Conservation (phyloP, 192 early-diverging fungal species). For the Backusella tuberculispora region DNA sequence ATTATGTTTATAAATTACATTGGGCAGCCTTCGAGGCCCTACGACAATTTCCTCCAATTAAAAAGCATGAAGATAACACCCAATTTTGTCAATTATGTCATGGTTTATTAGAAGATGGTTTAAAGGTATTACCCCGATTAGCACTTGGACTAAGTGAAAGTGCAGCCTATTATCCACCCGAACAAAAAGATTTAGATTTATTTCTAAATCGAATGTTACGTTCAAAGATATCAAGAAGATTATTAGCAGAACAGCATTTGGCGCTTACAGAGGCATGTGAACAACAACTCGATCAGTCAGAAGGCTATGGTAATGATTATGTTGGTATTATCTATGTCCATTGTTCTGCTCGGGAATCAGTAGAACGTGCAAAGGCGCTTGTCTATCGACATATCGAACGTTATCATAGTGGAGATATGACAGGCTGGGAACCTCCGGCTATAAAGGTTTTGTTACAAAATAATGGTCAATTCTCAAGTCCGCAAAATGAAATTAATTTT, state of each 20-base stretch:
- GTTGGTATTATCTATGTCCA: constrained; percentile 76
- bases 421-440: not conserved
- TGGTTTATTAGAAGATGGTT: constrained; percentile 74
- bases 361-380: constrained; percentile 34
- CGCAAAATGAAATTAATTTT: constrained; percentile 23
- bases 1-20: constrained; percentile 84
- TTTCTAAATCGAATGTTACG: constrained; percentile 93
- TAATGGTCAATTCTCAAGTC: not conserved
- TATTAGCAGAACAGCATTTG: constrained; percentile 93
- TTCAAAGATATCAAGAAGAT: constrained; percentile 85
- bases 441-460: not conserved
- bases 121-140: constrained; percentile 86
- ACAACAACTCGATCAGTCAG: constrained; percentile 45
- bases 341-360: constrained; percentile 58
- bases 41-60: constrained; percentile 71
- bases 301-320: constrained; percentile 49
- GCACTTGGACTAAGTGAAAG: constrained; percentile 88
- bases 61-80: constrained; percentile 81
- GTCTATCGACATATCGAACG: constrained; percentile 15
- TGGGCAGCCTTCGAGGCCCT: constrained; percentile 91
- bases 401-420: not conserved
- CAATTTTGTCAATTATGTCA: constrained; percentile 78
- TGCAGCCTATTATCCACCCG: constrained; percentile 38
- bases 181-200: constrained; percentile 72
- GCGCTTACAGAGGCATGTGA: constrained; percentile 70